A percentile compares a stretch with the other conserved stretches of the same genome.
Evolutionary conservation across 1,284 basidiomycete species (phyloP).

Genomic region (Psilocybe mexicana): DNA sequence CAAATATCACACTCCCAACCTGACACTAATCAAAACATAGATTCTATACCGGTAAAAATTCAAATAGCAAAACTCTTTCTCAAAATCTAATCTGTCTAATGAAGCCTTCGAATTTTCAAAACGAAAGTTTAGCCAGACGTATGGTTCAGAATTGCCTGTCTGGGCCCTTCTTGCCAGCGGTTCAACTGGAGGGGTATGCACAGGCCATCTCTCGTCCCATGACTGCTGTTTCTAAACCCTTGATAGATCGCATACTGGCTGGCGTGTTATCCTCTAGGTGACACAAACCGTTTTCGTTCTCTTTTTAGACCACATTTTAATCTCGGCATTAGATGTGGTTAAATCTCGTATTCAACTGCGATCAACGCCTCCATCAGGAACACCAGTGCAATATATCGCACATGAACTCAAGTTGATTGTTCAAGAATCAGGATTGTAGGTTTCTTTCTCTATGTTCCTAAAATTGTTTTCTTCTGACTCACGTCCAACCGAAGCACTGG

Average conservation of each 20-base stretch:
- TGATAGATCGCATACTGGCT: constrained; percentile 89
- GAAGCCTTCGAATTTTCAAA: constrained; percentile 89
- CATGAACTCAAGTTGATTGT: constrained; percentile 71
- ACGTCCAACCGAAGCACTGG: constrained; percentile 3
- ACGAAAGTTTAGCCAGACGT: constrained; percentile 65
- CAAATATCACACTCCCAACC: constrained; percentile 41
- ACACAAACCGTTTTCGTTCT: not conserved
- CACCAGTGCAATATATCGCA: constrained; percentile 81
- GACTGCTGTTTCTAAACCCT: not conserved
- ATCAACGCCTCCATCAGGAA: constrained; percentile 71
- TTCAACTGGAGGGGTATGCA: constrained; percentile 81
- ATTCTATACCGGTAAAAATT: constrained; percentile 67
- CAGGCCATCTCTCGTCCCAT: not conserved
- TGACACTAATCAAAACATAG: constrained; percentile 32
- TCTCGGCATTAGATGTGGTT: constrained; percentile 73
- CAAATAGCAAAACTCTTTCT: not conserved
- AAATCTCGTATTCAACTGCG: constrained; percentile 90
- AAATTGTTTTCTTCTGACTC: not conserved
- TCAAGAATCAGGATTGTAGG: constrained; percentile 76
- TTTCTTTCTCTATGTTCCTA: constrained; percentile 16
- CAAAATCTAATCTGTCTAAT: not conserved
- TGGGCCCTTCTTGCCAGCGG: constrained; percentile 91
- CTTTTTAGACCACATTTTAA: not conserved
- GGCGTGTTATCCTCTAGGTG: constrained; percentile 82
- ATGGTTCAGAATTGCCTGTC: constrained; percentile 74